Conservation (phyloP, 176 grass and related monocot genomes). For the Hsuehochloa calcarea region DNA sequence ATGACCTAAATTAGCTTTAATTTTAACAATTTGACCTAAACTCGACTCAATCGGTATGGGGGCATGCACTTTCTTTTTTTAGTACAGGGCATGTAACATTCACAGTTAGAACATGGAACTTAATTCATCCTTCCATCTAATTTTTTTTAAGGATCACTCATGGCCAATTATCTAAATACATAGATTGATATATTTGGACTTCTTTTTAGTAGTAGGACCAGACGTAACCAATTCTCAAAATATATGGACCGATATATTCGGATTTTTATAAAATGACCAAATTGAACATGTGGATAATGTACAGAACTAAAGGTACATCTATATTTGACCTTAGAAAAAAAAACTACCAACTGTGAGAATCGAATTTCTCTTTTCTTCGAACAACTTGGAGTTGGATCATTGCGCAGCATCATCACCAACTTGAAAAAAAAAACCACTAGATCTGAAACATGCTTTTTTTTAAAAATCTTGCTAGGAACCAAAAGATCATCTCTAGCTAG, state of each 20-base stretch:
- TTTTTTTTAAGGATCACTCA: no score
- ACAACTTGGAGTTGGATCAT: neutral
- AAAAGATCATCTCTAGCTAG: neutral
- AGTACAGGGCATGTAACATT: no score
- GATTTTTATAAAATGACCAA: neutral
- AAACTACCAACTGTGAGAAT: neutral
- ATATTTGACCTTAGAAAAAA: no score
- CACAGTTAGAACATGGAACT: no score
- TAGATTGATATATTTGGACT: no score
- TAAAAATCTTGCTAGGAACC: neutral
- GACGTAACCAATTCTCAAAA: neutral
- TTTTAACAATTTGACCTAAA: no score
- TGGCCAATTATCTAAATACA: no score
- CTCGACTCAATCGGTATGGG: no score
- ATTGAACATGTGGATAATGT: neutral
- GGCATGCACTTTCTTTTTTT: no score
- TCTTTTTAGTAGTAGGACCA: neutral
- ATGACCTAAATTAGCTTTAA: no score
- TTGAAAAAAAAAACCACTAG: neutral
- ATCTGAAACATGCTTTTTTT: neutral
- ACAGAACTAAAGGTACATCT: neutral
- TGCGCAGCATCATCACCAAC: neutral
- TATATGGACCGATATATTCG: neutral
- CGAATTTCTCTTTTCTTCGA: neutral
- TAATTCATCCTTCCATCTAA: no score